phyloP scores from a whole-genome alignment of 495 filamentous ascomycete species.

The Annulohypoxylon nitens region DNA sequence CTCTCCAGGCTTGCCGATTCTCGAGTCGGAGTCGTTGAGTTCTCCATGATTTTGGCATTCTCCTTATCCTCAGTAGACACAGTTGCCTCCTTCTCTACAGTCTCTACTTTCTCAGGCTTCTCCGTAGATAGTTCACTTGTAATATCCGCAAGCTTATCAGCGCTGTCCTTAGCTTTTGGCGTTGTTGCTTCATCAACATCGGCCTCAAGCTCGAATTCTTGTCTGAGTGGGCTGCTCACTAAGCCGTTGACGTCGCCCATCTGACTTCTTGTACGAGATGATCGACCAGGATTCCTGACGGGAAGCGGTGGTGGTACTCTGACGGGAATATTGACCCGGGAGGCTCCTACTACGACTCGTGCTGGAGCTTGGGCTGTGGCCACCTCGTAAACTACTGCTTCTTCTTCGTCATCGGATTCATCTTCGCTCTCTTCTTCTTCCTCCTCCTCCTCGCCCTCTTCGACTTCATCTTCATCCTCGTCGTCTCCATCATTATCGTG shows the following conservation, averaged over 20 bases:
- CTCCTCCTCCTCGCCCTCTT: constrained; percentile 58
- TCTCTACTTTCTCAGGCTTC: neutral
- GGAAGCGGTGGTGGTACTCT: constrained; percentile 75
- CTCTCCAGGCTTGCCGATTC: constrained; percentile 11
- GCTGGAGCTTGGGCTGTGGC: constrained; percentile 62
- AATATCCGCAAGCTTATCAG: constrained; percentile 3
- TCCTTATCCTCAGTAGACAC: neutral
- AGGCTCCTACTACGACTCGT: constrained; percentile 65
- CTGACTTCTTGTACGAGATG: constrained; percentile 57
- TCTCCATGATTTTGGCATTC: constrained; percentile 6
- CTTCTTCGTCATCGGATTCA: constrained; percentile 60
- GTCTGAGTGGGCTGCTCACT: constrained; percentile 48
- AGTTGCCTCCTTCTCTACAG: neutral
- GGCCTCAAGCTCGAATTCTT: constrained; percentile 46
- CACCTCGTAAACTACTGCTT: constrained; percentile 66
- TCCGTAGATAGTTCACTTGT: constrained; percentile 11
- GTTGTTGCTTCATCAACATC: constrained; percentile 42
- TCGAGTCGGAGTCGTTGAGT: constrained; percentile 23
- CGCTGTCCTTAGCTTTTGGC: constrained; percentile 32
- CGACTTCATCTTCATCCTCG: constrained; percentile 57
- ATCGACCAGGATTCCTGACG: constrained; percentile 67
- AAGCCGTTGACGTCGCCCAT: constrained; percentile 45
- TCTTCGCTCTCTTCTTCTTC: constrained; percentile 58
- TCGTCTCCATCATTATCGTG: constrained; percentile 54
- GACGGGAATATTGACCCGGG: constrained; percentile 77